These are phyloP conservation scores for Podospora pseudopauciseta DNA, from an alignment of 495 filamentous ascomycete species.

Conservation along the genomic window DNA sequence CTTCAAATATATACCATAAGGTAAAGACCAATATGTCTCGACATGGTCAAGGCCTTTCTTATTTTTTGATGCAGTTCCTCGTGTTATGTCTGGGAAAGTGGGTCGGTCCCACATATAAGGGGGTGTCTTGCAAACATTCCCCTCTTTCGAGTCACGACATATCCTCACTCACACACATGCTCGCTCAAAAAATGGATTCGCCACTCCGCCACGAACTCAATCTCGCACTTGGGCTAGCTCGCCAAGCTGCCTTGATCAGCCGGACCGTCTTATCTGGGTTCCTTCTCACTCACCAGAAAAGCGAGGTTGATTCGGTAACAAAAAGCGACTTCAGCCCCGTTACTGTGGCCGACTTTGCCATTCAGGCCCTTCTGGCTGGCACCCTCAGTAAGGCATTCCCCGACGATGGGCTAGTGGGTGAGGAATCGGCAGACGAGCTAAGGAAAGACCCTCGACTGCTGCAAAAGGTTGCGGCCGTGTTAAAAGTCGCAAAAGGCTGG, in stretches of 20 bases:
- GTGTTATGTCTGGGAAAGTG: too few relatives aligned
- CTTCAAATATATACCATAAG: too few relatives aligned
- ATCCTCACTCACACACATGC: neutral
- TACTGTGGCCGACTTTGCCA: slow-evolving; percentile 65
- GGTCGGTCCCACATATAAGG: too few relatives aligned
- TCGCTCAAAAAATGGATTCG: neutral
- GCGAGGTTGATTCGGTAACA: slow-evolving; percentile 15
- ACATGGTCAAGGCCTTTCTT: too few relatives aligned
- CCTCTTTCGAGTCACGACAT: neutral
- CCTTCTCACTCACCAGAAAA: neutral
- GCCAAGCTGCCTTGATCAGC: neutral
- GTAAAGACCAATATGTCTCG: too few relatives aligned
- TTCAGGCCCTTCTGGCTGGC: slow-evolving; percentile 59
- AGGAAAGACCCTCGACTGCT: slow-evolving; percentile 47
- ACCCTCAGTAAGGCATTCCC: slow-evolving; percentile 55
- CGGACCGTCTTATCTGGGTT: neutral
- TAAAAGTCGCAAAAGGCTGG: neutral
- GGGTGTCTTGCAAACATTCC: neutral
- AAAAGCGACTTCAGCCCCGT: slow-evolving; percentile 61
- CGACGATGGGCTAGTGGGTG: slow-evolving; percentile 56
- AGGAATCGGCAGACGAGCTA: slow-evolving; percentile 57
- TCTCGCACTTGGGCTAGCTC: neutral
- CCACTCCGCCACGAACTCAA: neutral
- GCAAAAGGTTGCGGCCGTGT: slow-evolving; percentile 51
- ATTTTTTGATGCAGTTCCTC: too few relatives aligned